Evolutionary conservation across 2,329 filamentous ascomycete species (phyloP).

Genomic region (Diaporthe sp.): DNA sequence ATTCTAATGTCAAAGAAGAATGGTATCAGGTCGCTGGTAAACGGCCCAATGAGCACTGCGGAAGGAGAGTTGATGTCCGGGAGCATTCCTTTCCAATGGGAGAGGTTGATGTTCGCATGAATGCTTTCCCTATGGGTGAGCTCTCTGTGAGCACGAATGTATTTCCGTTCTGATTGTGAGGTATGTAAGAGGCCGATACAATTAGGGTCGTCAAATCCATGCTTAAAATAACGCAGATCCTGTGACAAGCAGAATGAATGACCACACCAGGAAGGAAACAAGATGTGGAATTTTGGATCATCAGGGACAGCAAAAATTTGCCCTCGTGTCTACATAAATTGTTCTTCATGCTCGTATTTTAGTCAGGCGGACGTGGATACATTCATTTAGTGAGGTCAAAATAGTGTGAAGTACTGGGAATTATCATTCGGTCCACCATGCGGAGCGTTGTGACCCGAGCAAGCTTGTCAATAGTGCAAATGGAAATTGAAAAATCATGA

Average conservation of each 20-base stretch:
- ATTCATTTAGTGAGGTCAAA: background rate
- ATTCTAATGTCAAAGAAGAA: background rate
- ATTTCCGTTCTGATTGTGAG: background rate
- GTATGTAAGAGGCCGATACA: background rate
- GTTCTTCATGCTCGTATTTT: background rate
- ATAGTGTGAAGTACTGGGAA: background rate
- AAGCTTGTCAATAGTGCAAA: background rate
- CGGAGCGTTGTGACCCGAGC: accelerated
- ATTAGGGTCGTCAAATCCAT: background rate
- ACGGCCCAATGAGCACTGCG: background rate
- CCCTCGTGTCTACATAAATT: background rate
- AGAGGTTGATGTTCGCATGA: background rate
- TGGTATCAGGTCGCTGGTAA: background rate
- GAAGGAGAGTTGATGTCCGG: background rate
- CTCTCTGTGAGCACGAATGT: background rate
- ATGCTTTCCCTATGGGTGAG: background rate
- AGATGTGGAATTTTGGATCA: background rate
- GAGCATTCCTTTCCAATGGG: background rate
- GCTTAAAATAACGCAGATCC: background rate
- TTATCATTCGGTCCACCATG: background rate
- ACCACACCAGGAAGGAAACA: background rate
- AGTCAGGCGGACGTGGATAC: background rate
- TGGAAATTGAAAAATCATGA: background rate
- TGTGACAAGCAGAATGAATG: background rate
- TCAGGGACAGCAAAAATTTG: background rate